A percentile compares a stretch with the other conserved stretches of the same genome.
phyloP scores from a whole-genome alignment of 106 monocot species.

The Chionographis japonica region DNA sequence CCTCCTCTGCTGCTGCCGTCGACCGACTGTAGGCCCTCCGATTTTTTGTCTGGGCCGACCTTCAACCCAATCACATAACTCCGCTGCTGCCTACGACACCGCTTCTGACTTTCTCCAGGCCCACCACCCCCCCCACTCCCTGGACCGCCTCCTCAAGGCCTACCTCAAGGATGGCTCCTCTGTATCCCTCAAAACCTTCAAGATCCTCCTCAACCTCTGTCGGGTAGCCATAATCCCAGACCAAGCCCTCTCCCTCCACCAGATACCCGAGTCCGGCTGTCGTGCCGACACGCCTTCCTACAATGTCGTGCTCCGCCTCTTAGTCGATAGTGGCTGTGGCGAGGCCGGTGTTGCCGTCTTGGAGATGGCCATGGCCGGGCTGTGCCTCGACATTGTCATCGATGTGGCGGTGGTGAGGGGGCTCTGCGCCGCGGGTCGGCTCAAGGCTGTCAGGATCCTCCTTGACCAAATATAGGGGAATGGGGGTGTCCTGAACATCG shows the following conservation, averaged over 20 bases:
- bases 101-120: slow-evolving; percentile 17
- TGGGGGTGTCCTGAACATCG: slow-evolving; percentile 56
- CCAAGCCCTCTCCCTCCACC: slow-evolving; percentile 23
- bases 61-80: slow-evolving; percentile 27
- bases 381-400: slow-evolving; percentile 33
- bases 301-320: slow-evolving; percentile 44
- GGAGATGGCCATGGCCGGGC: slow-evolving; percentile 27
- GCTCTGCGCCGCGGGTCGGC: slow-evolving; percentile 21
- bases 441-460: slow-evolving; percentile 30
- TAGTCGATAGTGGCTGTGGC: background rate
- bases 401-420: slow-evolving; percentile 33
- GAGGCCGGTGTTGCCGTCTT: slow-evolving; percentile 18
- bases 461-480: slow-evolving; percentile 25
- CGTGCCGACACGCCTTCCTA: slow-evolving; percentile 33
- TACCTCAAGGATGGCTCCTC: slow-evolving; percentile 9
- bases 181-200: slow-evolving; percentile 31
- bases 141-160: slow-evolving; percentile 18
- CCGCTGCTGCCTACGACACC: slow-evolving; percentile 28
- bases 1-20: slow-evolving; percentile 10
- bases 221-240: slow-evolving; percentile 12
- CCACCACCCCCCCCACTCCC: slow-evolving; percentile 12
- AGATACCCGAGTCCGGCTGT: slow-evolving; percentile 38
- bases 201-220: slow-evolving; percentile 38
- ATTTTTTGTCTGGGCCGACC: slow-evolving; percentile 36
- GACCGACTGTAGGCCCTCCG: slow-evolving; percentile 19